A percentile compares a stretch with the other conserved stretches of the same genome.
These are phyloP conservation scores for Paracamarosporium sp. DNA, from an alignment of 2,329 filamentous ascomycete genomes.

Conservation along the genomic window DNA sequence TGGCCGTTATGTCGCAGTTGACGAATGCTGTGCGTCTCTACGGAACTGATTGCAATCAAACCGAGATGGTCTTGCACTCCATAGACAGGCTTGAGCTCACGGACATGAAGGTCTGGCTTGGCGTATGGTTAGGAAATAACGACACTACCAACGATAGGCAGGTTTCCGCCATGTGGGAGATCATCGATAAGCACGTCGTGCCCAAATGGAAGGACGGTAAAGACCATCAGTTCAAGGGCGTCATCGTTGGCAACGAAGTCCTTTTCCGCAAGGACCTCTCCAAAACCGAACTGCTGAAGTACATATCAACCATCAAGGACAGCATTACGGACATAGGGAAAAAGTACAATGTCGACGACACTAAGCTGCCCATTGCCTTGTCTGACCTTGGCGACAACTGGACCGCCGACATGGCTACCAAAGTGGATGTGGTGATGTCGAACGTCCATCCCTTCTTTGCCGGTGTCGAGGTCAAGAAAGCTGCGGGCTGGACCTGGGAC, in stretches of 20 bases:
- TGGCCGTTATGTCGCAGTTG: constrained; percentile 87
- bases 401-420: constrained; percentile 70
- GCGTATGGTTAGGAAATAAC: constrained; percentile 90
- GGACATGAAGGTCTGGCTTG: constrained; percentile 88
- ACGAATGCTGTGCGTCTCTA: constrained; percentile 89
- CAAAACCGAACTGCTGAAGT: constrained; percentile 63
- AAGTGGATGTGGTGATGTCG: constrained; percentile 89
- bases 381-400: constrained; percentile 91
- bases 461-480: constrained; percentile 71
- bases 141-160: constrained; percentile 83
- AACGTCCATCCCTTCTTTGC: constrained; percentile 98
- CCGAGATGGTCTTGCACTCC: constrained; percentile 87
- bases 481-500: constrained; percentile 78
- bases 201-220: constrained; percentile 40
- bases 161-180: constrained; percentile 80
- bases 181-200: constrained; percentile 65
- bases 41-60: constrained; percentile 97
- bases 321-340: constrained; percentile 61
- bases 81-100: constrained; percentile 76
- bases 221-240: constrained; percentile 63
- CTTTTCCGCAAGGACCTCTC: constrained; percentile 72
- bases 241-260: constrained; percentile 70
- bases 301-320: constrained; percentile 70
- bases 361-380: constrained; percentile 80
- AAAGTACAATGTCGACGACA: constrained; percentile 60